Percentiles rank a stretch among this genome's conserved stretches.
phyloP scores from a whole-genome alignment of 108 stramenopile species.

The Schizochytrium sp. region DNA sequence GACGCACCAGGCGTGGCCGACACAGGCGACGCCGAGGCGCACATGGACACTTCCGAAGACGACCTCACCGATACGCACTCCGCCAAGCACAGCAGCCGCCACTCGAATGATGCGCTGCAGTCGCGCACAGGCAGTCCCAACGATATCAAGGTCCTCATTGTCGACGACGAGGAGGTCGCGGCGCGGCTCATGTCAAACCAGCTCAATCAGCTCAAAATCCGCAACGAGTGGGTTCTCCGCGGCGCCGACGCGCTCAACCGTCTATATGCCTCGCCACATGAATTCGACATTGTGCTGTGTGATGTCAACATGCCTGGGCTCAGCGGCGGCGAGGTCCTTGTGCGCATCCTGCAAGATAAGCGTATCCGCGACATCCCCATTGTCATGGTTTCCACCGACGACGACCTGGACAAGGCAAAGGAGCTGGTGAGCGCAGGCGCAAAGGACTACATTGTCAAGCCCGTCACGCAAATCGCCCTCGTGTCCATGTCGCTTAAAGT shows the following conservation, averaged over 20 bases:
- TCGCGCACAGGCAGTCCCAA: neutral
- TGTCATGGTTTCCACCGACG: neutral
- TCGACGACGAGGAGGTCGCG: neutral
- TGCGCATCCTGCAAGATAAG: neutral
- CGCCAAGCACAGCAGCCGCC: neutral
- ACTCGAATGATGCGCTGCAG: neutral
- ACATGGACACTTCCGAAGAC: neutral
- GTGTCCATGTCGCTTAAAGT: neutral
- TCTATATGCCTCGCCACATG: neutral
- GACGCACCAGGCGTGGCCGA: no score
- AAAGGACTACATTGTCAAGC: slow-evolving; percentile 14
- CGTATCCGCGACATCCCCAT: neutral
- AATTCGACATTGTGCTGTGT: neutral
- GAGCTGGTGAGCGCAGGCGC: slow-evolving; percentile 1
- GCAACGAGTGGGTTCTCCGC: neutral
- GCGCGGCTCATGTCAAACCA: neutral
- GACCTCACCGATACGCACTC: neutral
- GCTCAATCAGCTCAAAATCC: neutral
- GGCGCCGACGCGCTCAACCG: neutral
- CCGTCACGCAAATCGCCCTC: neutral
- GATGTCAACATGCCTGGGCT: slow-evolving; percentile 15
- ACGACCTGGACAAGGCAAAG: slow-evolving; percentile 2
- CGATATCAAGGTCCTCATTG: slow-evolving; percentile 7
- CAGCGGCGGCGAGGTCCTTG: neutral
- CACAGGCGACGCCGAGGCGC: neutral